Evolutionary conservation across 1,284 basidiomycete genomes (phyloP), one percentile per base, ranked within the genome.

Genomic region (Neonothopanus nambi): DNA sequence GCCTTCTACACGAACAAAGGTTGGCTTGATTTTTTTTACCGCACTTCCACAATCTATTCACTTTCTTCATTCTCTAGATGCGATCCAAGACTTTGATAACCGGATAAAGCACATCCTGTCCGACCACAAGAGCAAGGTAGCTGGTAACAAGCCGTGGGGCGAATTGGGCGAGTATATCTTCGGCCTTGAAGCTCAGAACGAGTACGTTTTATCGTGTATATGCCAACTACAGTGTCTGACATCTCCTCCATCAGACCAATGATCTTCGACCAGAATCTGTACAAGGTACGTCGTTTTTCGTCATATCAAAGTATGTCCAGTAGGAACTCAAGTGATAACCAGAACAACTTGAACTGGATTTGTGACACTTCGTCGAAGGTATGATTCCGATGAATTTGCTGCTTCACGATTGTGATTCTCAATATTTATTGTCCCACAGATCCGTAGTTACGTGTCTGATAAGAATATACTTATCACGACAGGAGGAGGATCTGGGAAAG

Each of bases 101-200:
- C 48, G 48, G 2, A 50, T 50, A 12, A 42, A 37, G 12, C 24
- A 50, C 24, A 50, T 50, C 17, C 37, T 50, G 15, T 41, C 18
- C 35, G 9, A 5, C 2, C 38, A 50, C 24, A 50, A 50, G 48
- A 50, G 41, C n/a, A 18, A 38, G 24, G 8, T 50, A 5, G n/a
- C 33, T 20, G 23, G 23, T 18, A 50, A 50, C 24, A 26, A 12
- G 13, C 48, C 48, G n/a, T 50, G 48, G 48, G 41, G 48, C 41
- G 66, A 75, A 55, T 65, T 77, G 5, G 68, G 63, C 39, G 66
- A 68, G 9, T 74, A 76, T 51, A 75, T 79, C 51, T 77, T 77
- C 51, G 76, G 71, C 0, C 67, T 70, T 45, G 70, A 75, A 61
- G 72, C 74, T 15, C 69, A 77, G 37, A 53, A 53, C n/a, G 52